A percentile compares a stretch with the other conserved stretches of the same genome.
These are phyloP conservation scores for Penicillium sp. DNA, from an alignment of 2,329 filamentous ascomycete genomes.

Conservation along the genomic window DNA sequence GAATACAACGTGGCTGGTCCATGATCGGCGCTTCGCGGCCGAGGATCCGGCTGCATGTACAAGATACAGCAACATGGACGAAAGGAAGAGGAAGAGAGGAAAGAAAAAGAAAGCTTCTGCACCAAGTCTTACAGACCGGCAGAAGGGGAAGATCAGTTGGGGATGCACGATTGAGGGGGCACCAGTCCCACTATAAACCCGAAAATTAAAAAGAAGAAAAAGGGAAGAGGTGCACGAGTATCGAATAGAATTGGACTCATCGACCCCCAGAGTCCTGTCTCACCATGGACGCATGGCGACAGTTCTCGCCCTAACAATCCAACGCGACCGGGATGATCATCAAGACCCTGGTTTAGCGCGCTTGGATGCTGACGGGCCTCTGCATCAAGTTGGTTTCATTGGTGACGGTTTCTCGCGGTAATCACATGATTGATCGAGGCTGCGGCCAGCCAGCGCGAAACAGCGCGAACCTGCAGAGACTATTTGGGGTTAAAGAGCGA, in stretches of 20 bases:
- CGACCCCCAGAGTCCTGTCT: slow-evolving; percentile 29
- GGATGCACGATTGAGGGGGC: slow-evolving; percentile 10
- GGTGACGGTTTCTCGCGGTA: slow-evolving; percentile 23
- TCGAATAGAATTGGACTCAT: slow-evolving; percentile 7
- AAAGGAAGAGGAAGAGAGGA: slow-evolving; percentile 6
- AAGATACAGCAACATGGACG: slow-evolving; percentile 36
- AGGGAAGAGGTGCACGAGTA: background rate
- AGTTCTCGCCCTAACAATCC: slow-evolving; percentile 23
- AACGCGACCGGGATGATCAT: slow-evolving; percentile 29
- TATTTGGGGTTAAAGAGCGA: slow-evolving; percentile 21
- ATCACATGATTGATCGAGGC: slow-evolving; percentile 41
- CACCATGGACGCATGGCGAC: slow-evolving; percentile 27
- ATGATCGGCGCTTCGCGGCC: slow-evolving; percentile 36
- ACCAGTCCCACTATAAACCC: slow-evolving; percentile 8
- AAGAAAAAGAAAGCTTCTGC: slow-evolving; percentile 3
- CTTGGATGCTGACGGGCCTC: slow-evolving; percentile 5
- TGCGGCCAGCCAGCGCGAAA: slow-evolving; percentile 36
- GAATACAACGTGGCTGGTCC: slow-evolving; percentile 34
- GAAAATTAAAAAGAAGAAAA: slow-evolving; percentile 8
- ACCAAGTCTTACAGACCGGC: slow-evolving; percentile 11
- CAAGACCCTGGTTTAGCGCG: slow-evolving; percentile 23
- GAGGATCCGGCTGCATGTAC: slow-evolving; percentile 32
- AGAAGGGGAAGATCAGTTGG: slow-evolving; percentile 11
- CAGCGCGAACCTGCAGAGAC: slow-evolving; percentile 32
- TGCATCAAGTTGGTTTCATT: slow-evolving; percentile 24